Evolutionary conservation across 352 stramenopile species (phyloP).

Genomic region (Saprolegnia diclina): DNA sequence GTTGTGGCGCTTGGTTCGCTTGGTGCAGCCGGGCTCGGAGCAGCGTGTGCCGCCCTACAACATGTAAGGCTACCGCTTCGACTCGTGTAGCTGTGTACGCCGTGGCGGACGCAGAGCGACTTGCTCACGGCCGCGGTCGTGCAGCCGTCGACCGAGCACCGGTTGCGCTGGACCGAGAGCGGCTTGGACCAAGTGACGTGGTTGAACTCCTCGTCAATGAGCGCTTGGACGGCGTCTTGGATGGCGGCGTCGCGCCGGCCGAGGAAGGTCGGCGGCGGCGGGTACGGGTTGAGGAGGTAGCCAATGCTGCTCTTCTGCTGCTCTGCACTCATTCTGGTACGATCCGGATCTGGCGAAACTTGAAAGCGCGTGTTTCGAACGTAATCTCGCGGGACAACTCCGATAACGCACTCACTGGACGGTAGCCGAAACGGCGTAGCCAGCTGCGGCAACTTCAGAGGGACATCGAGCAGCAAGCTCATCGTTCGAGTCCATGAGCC

Average conservation of each 20-base stretch:
- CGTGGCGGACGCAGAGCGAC: conserved; percentile 21
- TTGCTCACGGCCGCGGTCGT: conserved; percentile 24
- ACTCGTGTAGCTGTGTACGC: not conserved
- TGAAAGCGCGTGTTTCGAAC: too few species aligned
- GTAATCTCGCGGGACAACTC: too few species aligned
- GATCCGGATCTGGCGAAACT: too few species aligned
- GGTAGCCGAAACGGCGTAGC: too few species aligned
- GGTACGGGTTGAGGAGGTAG: conserved; percentile 5
- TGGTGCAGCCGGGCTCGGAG: conserved; percentile 13
- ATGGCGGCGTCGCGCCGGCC: not conserved
- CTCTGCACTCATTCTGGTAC: too few species aligned
- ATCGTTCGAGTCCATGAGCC: too few species aligned
- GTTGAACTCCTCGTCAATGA: conserved; percentile 14
- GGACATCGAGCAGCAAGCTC: too few species aligned
- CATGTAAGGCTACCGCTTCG: not conserved
- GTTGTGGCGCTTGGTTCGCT: conserved; percentile 26
- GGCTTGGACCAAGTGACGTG: not conserved
- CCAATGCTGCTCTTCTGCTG: not conserved
- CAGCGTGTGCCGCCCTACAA: conserved; percentile 22
- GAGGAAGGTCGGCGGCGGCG: not conserved
- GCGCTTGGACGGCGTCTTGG: conserved; percentile 4
- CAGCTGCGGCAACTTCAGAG: too few species aligned
- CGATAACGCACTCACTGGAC: too few species aligned
- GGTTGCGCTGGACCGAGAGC: not conserved
- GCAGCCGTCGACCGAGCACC: conserved; percentile 5